Conservation (phyloP, 2,329 filamentous ascomycete species). For the Apiospora phragmitis region DNA sequence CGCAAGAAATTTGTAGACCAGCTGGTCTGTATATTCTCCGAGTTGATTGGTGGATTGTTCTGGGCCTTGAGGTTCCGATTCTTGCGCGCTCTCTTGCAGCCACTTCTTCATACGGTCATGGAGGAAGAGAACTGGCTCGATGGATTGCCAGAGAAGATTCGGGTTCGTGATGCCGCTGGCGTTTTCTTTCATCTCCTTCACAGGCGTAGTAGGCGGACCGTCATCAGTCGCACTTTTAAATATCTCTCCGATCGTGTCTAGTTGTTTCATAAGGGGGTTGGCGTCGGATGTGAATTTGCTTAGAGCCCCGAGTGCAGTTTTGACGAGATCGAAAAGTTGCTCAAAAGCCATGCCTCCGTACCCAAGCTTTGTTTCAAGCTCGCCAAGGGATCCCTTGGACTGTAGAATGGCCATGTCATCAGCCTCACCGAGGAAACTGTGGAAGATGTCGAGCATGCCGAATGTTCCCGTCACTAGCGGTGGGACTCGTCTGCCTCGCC, state of each 20-base stretch:
- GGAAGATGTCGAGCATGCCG: slow-evolving; percentile 39
- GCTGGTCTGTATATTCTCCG: slow-evolving; percentile 30
- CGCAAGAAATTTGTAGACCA: slow-evolving; percentile 30
- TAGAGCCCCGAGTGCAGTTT: slow-evolving; percentile 24
- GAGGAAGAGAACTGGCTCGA: slow-evolving; percentile 31
- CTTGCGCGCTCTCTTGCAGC: slow-evolving; percentile 28
- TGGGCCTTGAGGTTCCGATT: slow-evolving; percentile 17
- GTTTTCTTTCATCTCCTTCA: not conserved
- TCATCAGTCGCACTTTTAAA: slow-evolving; percentile 24
- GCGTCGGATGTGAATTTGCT: slow-evolving; percentile 23
- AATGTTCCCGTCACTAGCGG: slow-evolving; percentile 57
- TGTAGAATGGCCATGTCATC: slow-evolving; percentile 33
- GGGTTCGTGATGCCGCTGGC: slow-evolving; percentile 20
- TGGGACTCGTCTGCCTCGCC: slow-evolving; percentile 42
- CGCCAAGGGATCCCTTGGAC: slow-evolving; percentile 29
- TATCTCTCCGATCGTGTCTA: slow-evolving; percentile 28
- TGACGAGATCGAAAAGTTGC: slow-evolving; percentile 30
- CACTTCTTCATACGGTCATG: slow-evolving; percentile 31
- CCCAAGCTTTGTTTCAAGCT: slow-evolving; percentile 27
- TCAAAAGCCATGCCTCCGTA: slow-evolving; percentile 31
- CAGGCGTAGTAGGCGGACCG: not conserved
- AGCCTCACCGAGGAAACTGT: slow-evolving; percentile 31
- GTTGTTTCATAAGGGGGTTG: slow-evolving; percentile 24
- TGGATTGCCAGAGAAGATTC: slow-evolving; percentile 29
- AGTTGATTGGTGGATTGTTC: slow-evolving; percentile 26